Evolutionary conservation across 1,284 basidiomycete species (phyloP).

Genomic region (Boletellus dicymbophilus): DNA sequence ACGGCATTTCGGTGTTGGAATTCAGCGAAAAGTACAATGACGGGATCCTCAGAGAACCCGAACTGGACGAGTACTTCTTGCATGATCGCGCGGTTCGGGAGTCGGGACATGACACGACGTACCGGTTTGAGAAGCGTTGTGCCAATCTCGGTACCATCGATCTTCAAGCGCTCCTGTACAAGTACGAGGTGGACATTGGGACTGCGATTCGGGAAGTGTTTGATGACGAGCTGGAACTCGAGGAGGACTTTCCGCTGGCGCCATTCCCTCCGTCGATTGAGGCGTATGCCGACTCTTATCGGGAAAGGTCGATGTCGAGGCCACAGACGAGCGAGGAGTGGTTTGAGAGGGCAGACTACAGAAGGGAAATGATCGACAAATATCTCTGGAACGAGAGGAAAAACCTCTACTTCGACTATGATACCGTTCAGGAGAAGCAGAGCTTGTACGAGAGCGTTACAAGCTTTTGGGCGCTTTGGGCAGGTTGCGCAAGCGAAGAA

Average conservation of each 20-base stretch:
- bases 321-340: constrained; percentile 83
- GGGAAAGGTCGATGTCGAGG: constrained; percentile 64
- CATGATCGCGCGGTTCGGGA: constrained; percentile 96
- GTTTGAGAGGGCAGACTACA: constrained; percentile 85
- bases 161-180: constrained; percentile 87
- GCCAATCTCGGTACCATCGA: constrained; percentile 97
- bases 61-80: constrained; percentile 95
- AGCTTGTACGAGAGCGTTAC: constrained; percentile 96
- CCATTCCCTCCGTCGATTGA: constrained; percentile 89
- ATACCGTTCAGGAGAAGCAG: constrained; percentile 89
- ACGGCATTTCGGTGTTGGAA: constrained; percentile 95
- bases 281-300: constrained; percentile 61
- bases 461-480: constrained; percentile 96
- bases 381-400: constrained; percentile 98
- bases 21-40: constrained; percentile 97
- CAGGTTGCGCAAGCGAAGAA: constrained; percentile 93
- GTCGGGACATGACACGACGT: constrained; percentile 97
- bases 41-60: constrained; percentile 82
- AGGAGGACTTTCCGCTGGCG: constrained; percentile 90
- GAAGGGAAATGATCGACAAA: constrained; percentile 86
- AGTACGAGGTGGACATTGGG: constrained; percentile 95
- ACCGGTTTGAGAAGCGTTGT: constrained; percentile 95
- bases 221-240: constrained; percentile 87
- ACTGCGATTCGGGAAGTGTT: constrained; percentile 95
- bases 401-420: constrained; percentile 96